Conservation (phyloP, 495 filamentous ascomycete genomes). For the Neurospora hispaniola region DNA sequence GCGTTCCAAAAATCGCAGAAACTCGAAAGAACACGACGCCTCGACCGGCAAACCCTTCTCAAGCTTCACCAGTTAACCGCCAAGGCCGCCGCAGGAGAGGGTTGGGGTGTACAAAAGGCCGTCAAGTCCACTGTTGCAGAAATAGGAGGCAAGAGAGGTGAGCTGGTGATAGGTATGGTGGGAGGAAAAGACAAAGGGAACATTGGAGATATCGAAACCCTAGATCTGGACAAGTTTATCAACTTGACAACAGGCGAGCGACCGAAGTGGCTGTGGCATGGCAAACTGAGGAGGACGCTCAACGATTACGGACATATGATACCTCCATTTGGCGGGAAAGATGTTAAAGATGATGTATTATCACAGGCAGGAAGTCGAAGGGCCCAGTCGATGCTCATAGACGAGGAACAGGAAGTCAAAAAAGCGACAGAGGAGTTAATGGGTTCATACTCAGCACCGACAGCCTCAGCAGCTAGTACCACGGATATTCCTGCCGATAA, state of each 20-base stretch:
- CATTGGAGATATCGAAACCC: constrained; percentile 84
- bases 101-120: constrained; percentile 67
- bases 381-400: constrained; percentile 31
- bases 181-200: constrained; percentile 78
- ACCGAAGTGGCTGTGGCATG: constrained; percentile 88
- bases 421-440: constrained; percentile 31
- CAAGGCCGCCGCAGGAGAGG: constrained; percentile 74
- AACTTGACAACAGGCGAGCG: constrained; percentile 66
- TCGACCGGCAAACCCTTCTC: constrained; percentile 76
- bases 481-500: constrained; percentile 40
- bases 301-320: constrained; percentile 38
- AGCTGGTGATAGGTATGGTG: constrained; percentile 89
- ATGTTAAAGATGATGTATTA: constrained; percentile 26
- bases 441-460: constrained; percentile 22
- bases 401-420: constrained; percentile 34
- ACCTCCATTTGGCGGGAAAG: constrained; percentile 51
- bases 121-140: constrained; percentile 94
- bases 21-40: constrained; percentile 58
- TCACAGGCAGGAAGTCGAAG: constrained; percentile 40
- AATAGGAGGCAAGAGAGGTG: constrained; percentile 87
- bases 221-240: constrained; percentile 77
- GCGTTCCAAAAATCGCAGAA: constrained; percentile 87
- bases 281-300: constrained; percentile 56
- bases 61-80: constrained; percentile 70
- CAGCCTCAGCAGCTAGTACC: constrained; percentile 26